Evolutionary conservation across 768 basidiomycete genomes (phyloP).

Genomic region (Saitozyma podzolica): DNA sequence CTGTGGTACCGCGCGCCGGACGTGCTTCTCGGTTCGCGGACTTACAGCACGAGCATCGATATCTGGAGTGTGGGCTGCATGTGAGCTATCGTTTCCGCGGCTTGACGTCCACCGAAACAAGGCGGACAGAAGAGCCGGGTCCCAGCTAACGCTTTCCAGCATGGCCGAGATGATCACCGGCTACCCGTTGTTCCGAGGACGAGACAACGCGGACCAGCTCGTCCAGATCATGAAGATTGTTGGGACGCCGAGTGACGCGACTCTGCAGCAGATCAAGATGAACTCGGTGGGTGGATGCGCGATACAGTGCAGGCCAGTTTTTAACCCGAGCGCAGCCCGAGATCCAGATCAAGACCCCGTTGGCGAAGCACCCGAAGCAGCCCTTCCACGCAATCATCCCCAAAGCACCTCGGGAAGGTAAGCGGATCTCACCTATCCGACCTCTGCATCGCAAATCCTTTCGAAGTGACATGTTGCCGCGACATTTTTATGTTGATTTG

Average conservation of each 20-base stretch:
- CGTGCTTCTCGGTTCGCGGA: constrained; percentile 91
- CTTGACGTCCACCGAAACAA: background rate
- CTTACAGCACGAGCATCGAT: constrained; percentile 97
- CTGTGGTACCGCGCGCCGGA: constrained; percentile 99
- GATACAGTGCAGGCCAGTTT: background rate
- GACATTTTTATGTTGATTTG: background rate
- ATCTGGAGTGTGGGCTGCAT: constrained; percentile 99
- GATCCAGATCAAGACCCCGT: constrained; percentile 39
- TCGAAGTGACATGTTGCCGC: background rate
- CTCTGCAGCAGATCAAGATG: constrained; percentile 79
- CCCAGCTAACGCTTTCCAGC: constrained; percentile 28
- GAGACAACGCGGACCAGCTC: constrained; percentile 97
- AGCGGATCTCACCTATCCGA: background rate
- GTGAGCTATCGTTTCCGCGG: constrained; percentile 29
- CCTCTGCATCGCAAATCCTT: background rate
- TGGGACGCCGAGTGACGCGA: constrained; percentile 87
- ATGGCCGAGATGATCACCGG: constrained; percentile 99
- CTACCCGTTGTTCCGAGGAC: constrained; percentile 90
- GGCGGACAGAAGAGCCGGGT: background rate
- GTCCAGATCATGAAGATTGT: constrained; percentile 95
- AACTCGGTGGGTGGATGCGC: constrained; percentile 69
- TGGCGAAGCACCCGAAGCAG: constrained; percentile 49
- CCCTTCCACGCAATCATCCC: constrained; percentile 48
- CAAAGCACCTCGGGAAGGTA: constrained; percentile 47
- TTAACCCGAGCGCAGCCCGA: constrained; percentile 35